Base-by-base conservation (phyloP, 805 yeast genomes). In the Candida vartiovaarae region DNA sequence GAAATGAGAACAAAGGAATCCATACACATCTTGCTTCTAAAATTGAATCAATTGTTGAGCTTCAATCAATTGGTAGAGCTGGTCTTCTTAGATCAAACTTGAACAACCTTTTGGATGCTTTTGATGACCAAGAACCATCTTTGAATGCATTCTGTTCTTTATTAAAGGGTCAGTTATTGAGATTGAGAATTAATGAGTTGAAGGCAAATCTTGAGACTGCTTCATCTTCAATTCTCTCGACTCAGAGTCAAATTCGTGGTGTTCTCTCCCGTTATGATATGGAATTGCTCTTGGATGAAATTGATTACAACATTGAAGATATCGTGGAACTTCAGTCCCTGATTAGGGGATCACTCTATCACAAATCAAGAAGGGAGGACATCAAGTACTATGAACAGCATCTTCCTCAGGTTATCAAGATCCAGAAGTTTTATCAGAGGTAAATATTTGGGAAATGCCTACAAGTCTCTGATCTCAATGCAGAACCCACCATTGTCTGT, bases 381-480 rank as follows among this genome's bases (percentile, higher is more conserved):
- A 60, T 65, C 50, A 59, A 59, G 1, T 72, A 79, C 64, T 91
- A 87, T 63, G 57, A 59, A 15, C 59, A 62, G 4, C 80, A 86
- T 54, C 57, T 75, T 34, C 72, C 70, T n/a, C 71, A 75, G 34
- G 76, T 93, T 11, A 68, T 87, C 48, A 75, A 71, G 54, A 76
- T 90, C 15, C 99, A 93, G n/a, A 65, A 81, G 88, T 39, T 68
- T 70, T 33, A 72, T 91, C 44, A 75, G 89, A 44, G 81, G 88
- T 30, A 70, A 73, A 51, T 74, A 78, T 43, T 82, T 83, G 46
- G 82, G 82, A 9, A 71, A 68, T 31, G 93, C 95, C 2, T 93
- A 87, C 63, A 75, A 74, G 46, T 76, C 85, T 3, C 67, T 93
- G 44, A 76, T 86, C 39, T 73, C 76, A 8, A 79, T 76, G 60